Base-by-base conservation (phyloP, 805 yeast genomes). In the Nakazawaea molendinolei region DNA sequence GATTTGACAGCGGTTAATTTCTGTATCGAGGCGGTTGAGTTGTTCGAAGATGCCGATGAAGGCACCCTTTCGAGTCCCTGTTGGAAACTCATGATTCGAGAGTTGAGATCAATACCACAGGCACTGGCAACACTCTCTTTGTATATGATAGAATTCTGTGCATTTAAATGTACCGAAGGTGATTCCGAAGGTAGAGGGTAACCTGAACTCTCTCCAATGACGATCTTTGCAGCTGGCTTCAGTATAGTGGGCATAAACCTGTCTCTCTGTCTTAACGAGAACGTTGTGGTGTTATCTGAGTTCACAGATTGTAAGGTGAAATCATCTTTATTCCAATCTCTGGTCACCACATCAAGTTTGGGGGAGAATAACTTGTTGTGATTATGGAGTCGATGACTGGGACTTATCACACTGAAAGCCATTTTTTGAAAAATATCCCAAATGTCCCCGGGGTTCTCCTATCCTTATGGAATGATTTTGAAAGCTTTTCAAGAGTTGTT, bases 51-150 rank as follows among this genome's bases (percentile, higher is more conserved):
- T 49, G 42, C 53, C 54, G 38, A 60, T 5, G 53, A 41, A 14
- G 59, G 58, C 13, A 41, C 50, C 20, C 67, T 49, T 43, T 75
- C 81, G 8, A 95, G 86, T 15, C 70, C 60, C n/a, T 92, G 94
- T 55, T 85, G 81, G 58, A 83, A 90, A 48, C 86, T 87, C 40
- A 90, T 62, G 25, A 92, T 85, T 44, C 95, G 67, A 43, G 85
- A 81, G 43, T 86, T 81, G 50, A 84, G 73, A 40, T 83, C 80
- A 33, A 87, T 65, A 0, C 98, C 97, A 56, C 97, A 90, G 0
- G 97, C 97, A 52, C 83, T 83, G 0, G 97, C 97, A 2, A 90
- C 95, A 19, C 86, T 79, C 48, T 76, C 75, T 54, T 82, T 81
- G 51, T 85, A 86, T 5, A 72, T 69, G 43, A 68, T 65, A 7